Evolutionary conservation across 805 yeast species (phyloP), one percentile per base, ranked within the genome.

Genomic region (Blastobotrys parvus): DNA sequence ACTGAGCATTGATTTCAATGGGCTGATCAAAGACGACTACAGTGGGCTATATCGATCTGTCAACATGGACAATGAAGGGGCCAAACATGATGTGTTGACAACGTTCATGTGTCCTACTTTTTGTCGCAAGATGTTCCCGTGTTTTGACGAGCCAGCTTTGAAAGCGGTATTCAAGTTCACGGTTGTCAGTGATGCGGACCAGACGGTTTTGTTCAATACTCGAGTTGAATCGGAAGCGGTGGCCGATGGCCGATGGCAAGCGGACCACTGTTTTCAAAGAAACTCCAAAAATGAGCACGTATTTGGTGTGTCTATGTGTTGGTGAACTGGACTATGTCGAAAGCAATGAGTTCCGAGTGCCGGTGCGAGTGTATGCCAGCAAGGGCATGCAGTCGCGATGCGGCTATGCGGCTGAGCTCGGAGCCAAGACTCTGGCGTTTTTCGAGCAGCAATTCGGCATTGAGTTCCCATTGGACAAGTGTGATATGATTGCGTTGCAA

Each of bases 41-140:
- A 80, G 82, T 39, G 88, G 88, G 7, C 80, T 81, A 63, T 81
- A 81, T 67, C 70, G 83, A 54, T 76, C 83, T 11, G 67, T 77
- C 27, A 79, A 79, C 64, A 61, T 56, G 43, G 77, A 74, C 54
- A 73, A 68, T 47, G 43, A 57, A 32, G 83, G 83, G 27, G 58
- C 67, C 45, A 69, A 74, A 43, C 70, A 74, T 49, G 75, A 74
- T 53, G 67, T 78, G 50, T 82, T 82, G 33, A 72, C 81, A 48
- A 75, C 84, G 36, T 83, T 78, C 62, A 76, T 81, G 77, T 87
- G 82, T 64, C 78, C 88, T 29, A 78, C 86, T 27, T 87, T 80
- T 62, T 80, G 85, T 57, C 77, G 88, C 52, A 70, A 82, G 45
- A 86, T 87, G 4, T 82, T 82, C 72, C 88, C 88, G 15, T 79